phyloP scores from a whole-genome alignment of 192 early-diverging fungal species.

The Backusella parvicylindrica region DNA sequence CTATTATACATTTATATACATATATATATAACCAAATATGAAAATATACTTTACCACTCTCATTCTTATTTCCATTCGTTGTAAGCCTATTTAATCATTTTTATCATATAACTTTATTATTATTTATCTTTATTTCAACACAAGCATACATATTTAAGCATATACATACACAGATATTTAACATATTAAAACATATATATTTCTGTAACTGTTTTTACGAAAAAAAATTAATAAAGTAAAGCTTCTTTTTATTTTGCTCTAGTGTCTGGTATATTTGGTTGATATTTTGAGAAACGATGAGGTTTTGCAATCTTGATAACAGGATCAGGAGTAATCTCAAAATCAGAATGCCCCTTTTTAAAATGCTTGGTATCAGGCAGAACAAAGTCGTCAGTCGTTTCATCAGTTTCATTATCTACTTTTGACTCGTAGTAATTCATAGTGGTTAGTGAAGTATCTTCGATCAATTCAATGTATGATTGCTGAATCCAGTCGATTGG shows the following conservation, averaged over 20 bases:
- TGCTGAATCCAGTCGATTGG: constrained; percentile 4
- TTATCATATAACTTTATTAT: not conserved
- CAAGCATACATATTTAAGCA: not conserved
- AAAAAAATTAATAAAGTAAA: too few relatives aligned
- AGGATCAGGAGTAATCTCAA: not conserved
- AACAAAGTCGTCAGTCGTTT: too few relatives aligned
- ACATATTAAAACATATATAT: not conserved
- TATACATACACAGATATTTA: not conserved
- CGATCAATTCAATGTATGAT: constrained; percentile 3
- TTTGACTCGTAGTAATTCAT: not conserved
- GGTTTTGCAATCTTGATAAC: not conserved
- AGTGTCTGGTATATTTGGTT: not conserved
- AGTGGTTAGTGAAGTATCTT: not conserved
- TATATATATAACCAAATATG: not conserved
- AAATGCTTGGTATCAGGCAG: not conserved
- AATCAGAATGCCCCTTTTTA: not conserved
- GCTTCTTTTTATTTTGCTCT: not conserved
- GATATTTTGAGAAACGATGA: not conserved
- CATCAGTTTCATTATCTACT: not conserved
- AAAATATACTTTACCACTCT: not conserved
- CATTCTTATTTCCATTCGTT: not conserved
- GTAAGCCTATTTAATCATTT: not conserved
- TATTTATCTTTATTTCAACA: not conserved
- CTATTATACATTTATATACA: not conserved
- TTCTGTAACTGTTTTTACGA: not conserved